These are phyloP conservation scores for Spathaspora passalidarum DNA, from an alignment of 805 yeast genomes.

Conservation along the genomic window DNA sequence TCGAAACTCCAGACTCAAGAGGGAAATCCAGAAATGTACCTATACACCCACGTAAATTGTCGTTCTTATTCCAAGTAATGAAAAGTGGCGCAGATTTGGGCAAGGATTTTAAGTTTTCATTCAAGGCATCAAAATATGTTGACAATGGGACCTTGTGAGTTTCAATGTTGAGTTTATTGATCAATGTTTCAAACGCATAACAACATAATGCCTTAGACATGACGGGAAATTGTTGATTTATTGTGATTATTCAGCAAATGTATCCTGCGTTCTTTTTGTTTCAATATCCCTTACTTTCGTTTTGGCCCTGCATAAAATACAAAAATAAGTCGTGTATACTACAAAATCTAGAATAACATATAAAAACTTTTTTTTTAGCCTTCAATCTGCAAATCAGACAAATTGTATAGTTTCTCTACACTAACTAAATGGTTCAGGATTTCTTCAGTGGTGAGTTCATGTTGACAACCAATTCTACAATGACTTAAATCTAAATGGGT, in stretches of 20 bases:
- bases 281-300: too few species aligned
- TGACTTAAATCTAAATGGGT: conserved; percentile 13
- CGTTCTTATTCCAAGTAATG: conserved; percentile 75
- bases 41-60: conserved; percentile 79
- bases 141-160: conserved; percentile 13
- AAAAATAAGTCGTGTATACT: not conserved
- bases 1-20: conserved; percentile 54
- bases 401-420: conserved; percentile 1
- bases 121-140: conserved; percentile 10
- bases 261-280: too few species aligned
- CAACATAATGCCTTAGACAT: conserved; percentile 39
- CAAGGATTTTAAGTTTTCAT: conserved; percentile 10
- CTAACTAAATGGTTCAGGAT: not conserved
- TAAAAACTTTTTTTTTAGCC: not conserved
- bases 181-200: conserved; percentile 35
- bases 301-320: too few species aligned
- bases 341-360: not conserved
- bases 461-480: conserved; percentile 10
- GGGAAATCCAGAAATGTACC: conserved; percentile 73
- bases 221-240: not conserved
- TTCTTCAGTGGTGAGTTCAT: not conserved
- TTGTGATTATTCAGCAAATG: too few species aligned
- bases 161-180: conserved; percentile 17
- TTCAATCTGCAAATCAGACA: conserved; percentile 1
- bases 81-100: conserved; percentile 58